These are phyloP conservation scores for Fusarium bulbicola DNA, from an alignment of 2,329 filamentous ascomycete genomes.

Conservation along the genomic window DNA sequence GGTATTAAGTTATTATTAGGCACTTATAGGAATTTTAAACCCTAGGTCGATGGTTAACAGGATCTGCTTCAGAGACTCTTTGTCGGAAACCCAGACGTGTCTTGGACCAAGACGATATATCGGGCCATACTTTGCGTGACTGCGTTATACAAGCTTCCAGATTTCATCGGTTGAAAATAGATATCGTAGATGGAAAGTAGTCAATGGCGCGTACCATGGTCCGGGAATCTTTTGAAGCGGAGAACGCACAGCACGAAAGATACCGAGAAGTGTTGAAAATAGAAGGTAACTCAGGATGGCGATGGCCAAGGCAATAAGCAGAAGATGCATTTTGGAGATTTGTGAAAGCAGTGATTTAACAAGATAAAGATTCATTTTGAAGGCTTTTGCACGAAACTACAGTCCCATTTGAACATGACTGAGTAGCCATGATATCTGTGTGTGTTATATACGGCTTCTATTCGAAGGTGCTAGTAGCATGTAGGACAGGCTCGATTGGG, in stretches of 20 bases:
- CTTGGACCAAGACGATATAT: not conserved
- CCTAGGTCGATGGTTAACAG: not conserved
- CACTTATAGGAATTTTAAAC: too few species aligned
- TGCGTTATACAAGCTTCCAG: not conserved
- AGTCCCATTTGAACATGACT: too few species aligned
- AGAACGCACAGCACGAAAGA: not conserved
- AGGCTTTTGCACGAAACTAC: not conserved
- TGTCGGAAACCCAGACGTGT: not conserved
- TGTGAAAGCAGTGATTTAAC: too few species aligned
- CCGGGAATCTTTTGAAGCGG: not conserved
- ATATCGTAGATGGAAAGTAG: not conserved
- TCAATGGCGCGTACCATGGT: not conserved
- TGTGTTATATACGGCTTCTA: not conserved
- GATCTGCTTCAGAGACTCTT: not conserved
- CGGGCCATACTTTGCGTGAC: not conserved
- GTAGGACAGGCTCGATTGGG: not conserved
- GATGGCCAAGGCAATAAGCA: not conserved
- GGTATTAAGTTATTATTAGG: too few species aligned
- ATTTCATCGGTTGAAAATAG: not conserved
- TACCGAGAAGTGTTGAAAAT: not conserved
- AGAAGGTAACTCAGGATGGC: not conserved
- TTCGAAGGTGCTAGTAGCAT: rapidly evolving
- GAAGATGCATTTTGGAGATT: not conserved
- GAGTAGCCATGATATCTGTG: not conserved
- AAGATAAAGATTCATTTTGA: not conserved